phyloP scores from a whole-genome alignment of 2,329 filamentous ascomycete genomes.

The Epichloe bromicola region DNA sequence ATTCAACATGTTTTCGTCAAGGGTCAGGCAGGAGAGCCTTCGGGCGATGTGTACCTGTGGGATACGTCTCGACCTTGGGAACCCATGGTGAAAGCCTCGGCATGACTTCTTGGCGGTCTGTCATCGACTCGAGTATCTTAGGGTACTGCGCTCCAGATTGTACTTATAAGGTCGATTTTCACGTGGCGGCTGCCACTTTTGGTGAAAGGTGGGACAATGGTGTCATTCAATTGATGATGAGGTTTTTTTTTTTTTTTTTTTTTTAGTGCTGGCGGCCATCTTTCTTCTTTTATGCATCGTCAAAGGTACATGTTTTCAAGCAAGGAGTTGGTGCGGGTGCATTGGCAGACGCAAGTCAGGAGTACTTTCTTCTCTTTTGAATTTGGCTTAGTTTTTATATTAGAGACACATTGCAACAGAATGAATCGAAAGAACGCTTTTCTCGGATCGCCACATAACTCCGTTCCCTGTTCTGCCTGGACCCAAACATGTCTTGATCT shows the following conservation, averaged over 20 bases:
- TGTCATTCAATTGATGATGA: background rate
- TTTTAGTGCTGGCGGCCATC: background rate
- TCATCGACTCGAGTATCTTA: background rate
- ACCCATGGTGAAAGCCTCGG: conserved; percentile 27
- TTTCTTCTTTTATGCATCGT: too few species aligned
- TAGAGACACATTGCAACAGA: background rate
- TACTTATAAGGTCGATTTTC: background rate
- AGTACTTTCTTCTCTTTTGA: background rate
- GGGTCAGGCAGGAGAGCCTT: conserved; percentile 17
- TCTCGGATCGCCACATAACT: conserved; percentile 1
- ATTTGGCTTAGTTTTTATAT: background rate
- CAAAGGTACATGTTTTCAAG: background rate
- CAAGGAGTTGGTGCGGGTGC: conserved; percentile 1
- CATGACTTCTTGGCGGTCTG: conserved; percentile 9
- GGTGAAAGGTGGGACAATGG: background rate
- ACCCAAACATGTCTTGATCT: background rate
- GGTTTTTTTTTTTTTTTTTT: too few species aligned
- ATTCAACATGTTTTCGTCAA: conserved; percentile 25
- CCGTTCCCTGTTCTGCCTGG: background rate
- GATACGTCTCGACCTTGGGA: conserved; percentile 28
- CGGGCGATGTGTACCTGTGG: conserved; percentile 27
- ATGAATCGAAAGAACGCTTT: conserved; percentile 1
- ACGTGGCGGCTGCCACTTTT: background rate
- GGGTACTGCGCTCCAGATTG: background rate
- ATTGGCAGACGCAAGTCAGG: background rate